phyloP scores from a whole-genome alignment of 352 stramenopile species.

The Pythium scleroteichum region DNA sequence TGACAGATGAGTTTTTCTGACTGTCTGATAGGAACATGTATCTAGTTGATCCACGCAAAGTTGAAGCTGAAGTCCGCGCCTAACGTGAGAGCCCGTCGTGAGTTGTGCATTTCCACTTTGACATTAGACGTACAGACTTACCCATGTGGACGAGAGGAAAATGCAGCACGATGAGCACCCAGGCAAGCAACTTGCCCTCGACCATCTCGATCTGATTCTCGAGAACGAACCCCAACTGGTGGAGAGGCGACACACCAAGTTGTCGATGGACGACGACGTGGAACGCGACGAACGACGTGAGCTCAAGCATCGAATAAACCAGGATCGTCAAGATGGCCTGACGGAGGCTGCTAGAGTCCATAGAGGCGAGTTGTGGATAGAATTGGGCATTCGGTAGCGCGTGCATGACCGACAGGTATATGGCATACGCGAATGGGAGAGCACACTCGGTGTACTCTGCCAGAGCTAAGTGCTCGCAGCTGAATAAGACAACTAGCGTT shows the following conservation, averaged over 20 bases:
- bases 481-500: slow-evolving; percentile 21
- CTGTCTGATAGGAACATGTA: no score
- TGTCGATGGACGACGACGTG: slow-evolving; percentile 3
- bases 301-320: slow-evolving; percentile 12
- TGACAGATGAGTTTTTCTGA: no score
- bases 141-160: slow-evolving; percentile 39
- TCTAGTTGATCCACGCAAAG: slow-evolving; percentile 4
- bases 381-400: slow-evolving; percentile 15
- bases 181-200: slow-evolving; percentile 34
- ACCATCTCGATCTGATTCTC: slow-evolving; percentile 36
- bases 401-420: slow-evolving; percentile 11
- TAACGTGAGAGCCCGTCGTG: not conserved
- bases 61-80: slow-evolving; percentile 11
- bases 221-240: slow-evolving; percentile 44
- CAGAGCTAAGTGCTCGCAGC: slow-evolving; percentile 23
- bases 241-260: slow-evolving; percentile 19
- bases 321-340: slow-evolving; percentile 2
- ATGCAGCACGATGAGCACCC: slow-evolving; percentile 32
- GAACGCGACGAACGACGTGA: slow-evolving; percentile 11
- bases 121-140: not conserved
- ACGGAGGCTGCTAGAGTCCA: not conserved
- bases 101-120: no score
- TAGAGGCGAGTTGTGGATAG: slow-evolving; percentile 2
- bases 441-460: slow-evolving; percentile 20
- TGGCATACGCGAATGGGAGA: slow-evolving; percentile 16